phyloP scores from a whole-genome alignment of 495 filamentous ascomycete species.

The Pseudoneurospora amorphoporcata region DNA sequence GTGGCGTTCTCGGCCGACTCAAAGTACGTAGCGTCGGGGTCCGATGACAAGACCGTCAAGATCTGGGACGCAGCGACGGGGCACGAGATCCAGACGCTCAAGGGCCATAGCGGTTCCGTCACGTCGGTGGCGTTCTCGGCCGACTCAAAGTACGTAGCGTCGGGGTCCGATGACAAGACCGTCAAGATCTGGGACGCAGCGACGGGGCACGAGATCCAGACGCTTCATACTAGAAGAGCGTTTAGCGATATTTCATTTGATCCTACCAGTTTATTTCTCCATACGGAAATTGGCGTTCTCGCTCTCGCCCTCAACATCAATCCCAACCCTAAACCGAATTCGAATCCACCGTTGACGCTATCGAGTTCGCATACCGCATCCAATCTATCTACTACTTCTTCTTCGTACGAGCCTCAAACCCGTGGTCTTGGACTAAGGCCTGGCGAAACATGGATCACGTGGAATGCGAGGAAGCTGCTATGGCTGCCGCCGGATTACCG shows the following conservation, averaged over 20 bases:
- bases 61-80: constrained; percentile 8
- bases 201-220: constrained; percentile 10
- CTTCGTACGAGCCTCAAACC: background rate
- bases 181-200: constrained; percentile 27
- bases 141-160: constrained; percentile 13
- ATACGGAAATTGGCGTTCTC: background rate
- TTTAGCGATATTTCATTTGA: constrained; percentile 5
- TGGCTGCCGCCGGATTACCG: constrained; percentile 25
- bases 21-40: constrained; percentile 6
- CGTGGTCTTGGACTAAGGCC: background rate
- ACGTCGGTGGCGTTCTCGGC: constrained; percentile 10
- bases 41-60: background rate
- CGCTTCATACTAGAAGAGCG: constrained; percentile 6
- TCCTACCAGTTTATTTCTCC: constrained; percentile 4
- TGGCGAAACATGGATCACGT: constrained; percentile 18
- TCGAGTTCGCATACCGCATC: background rate
- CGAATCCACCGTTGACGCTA: background rate
- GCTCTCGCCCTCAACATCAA: background rate
- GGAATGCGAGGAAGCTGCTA: constrained; percentile 14
- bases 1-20: constrained; percentile 31
- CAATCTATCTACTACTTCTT: constrained; percentile 1
- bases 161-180: constrained; percentile 22
- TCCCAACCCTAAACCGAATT: background rate
- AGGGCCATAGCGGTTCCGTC: constrained; percentile 3
- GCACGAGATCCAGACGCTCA: background rate